Evolutionary conservation across 805 yeast species (phyloP).

Genomic region (Teunomyces tritomae): DNA sequence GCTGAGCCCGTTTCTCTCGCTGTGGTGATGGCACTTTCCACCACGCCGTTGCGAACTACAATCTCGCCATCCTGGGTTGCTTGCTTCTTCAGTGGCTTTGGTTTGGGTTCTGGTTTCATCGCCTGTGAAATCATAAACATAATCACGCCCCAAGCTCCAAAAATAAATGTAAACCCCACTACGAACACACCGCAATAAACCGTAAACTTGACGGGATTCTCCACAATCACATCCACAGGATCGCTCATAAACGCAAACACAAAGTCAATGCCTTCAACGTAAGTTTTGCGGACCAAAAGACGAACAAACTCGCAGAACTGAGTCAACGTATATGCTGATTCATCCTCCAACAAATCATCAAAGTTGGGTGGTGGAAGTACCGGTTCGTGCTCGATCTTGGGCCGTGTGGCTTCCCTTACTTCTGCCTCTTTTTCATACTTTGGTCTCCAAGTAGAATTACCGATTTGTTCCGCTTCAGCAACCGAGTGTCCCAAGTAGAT

Average conservation of each 20-base stretch:
- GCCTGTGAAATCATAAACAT: conserved; percentile 16
- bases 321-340: conserved; percentile 9
- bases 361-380: conserved; percentile 43
- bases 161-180: conserved; percentile 36
- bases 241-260: conserved; percentile 38
- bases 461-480: conserved; percentile 80
- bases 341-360: conserved; percentile 30
- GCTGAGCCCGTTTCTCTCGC: no score
- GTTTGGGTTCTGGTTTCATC: neutral
- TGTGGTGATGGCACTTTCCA: no score
- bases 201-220: conserved; percentile 51
- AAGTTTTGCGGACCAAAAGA: conserved; percentile 19
- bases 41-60: neutral
- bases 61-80: neutral
- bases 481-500: conserved; percentile 82
- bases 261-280: conserved; percentile 27
- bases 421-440: conserved; percentile 52
- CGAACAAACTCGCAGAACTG: conserved; percentile 16
- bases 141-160: conserved; percentile 43
- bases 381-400: conserved; percentile 42
- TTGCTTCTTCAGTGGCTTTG: no score
- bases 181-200: conserved; percentile 45
- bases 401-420: conserved; percentile 38
- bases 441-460: conserved; percentile 67
- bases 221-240: conserved; percentile 44